These are phyloP conservation scores for Cardamine resedifolia DNA, from an alignment of 345 rosid genomes.

Conservation along the genomic window DNA sequence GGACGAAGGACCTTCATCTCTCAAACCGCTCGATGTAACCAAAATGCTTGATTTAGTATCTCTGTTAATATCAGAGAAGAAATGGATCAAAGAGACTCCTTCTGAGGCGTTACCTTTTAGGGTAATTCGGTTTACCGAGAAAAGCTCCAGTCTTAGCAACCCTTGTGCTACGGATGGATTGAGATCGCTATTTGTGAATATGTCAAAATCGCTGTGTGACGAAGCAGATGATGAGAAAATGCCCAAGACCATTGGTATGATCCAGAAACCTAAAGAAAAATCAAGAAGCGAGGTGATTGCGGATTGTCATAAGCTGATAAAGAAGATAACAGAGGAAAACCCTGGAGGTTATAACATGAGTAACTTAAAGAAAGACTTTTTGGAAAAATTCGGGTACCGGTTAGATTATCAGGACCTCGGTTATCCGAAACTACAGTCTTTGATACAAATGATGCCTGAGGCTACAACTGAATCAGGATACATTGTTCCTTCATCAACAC, in stretches of 20 bases:
- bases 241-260: constrained; percentile 30
- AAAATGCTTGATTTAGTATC: constrained; percentile 58
- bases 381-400: constrained; percentile 50
- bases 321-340: constrained; percentile 47
- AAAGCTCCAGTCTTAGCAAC: constrained; percentile 24
- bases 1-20: constrained; percentile 58
- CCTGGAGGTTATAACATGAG: constrained; percentile 58
- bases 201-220: constrained; percentile 29
- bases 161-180: constrained; percentile 43
- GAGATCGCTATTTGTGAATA: constrained; percentile 48
- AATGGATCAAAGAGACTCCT: constrained; percentile 63
- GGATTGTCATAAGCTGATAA: constrained; percentile 62
- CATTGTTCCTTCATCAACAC: constrained; percentile 45
- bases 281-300: constrained; percentile 45
- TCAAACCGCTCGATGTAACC: constrained; percentile 43
- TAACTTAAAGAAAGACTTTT: constrained; percentile 51
- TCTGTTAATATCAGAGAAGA: constrained; percentile 62
- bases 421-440: constrained; percentile 45
- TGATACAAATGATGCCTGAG: constrained; percentile 59
- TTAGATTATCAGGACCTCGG: constrained; percentile 60
- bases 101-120: constrained; percentile 54
- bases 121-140: constrained; percentile 30
- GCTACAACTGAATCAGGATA: constrained; percentile 46
- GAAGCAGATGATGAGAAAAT: constrained; percentile 35
- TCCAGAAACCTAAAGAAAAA: constrained; percentile 38